Evolutionary conservation across 176 grass and related monocot species (phyloP), one percentile per base, ranked within the genome.

Genomic region (Oryza officinalis): DNA sequence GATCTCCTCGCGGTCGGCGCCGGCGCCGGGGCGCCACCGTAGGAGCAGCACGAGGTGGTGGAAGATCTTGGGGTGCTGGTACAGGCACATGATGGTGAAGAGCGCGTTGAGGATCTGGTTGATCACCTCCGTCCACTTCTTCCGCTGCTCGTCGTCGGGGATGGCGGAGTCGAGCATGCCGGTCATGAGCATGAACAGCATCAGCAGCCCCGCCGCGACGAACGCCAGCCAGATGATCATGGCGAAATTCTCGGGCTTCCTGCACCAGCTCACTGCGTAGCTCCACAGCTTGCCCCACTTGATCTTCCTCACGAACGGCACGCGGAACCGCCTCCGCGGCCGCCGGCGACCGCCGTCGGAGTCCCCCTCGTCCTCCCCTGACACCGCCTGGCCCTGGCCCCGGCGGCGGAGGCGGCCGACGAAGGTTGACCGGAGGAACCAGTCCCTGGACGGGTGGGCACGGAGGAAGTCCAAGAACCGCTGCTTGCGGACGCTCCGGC

Each of bases 51-150:
- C 78, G 5, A 99, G 76, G 59, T 99, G 96, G 85, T 99, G 92
- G 77, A 89, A 92, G 72, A 99, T 74, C 63, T 74, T 94, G 61
- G 96, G 96, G 64, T 99, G 91, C 68, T 96, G 89, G 80, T 96
- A 99, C n/a, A 99, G 64, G 83, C 93, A 99, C 91, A 99, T 92
- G 87, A 96, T 89, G 69, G 96, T 99, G 86, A 99, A 96, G 84
- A 99, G 89, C 76, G 93, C 96, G 75, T 99, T 99, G 26, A 99
- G 86, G 66, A 99, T 94, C 84, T 99, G 96, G 80, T 99, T 96
- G 81, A 81, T 75, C 79, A 91, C 81, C 83, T 99, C 93, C 23
- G 45, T 89, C 96, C 96, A 99, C 74, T 89, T 81, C 63, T 93
- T 89, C 35, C 96, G 90, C 76, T 23, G 72, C n/a, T 81, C 74